Conservation (phyloP, 345 rosid species). For the Zanthoxylum bungeanum region DNA sequence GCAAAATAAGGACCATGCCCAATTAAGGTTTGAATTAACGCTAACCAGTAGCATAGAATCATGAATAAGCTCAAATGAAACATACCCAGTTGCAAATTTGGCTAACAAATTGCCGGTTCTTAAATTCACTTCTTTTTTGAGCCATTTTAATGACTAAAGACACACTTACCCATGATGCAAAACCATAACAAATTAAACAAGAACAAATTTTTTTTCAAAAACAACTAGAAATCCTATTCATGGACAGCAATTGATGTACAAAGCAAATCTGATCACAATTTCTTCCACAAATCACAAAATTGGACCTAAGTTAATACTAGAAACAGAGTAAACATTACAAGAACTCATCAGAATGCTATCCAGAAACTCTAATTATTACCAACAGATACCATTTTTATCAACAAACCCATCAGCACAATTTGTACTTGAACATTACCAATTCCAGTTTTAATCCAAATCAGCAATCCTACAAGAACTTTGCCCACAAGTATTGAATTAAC, state of each 20-base stretch:
- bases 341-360: no score
- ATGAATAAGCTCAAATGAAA: not conserved
- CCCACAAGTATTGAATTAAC: no score
- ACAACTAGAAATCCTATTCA: no score
- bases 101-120: not conserved
- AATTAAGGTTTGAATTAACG: not conserved
- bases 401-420: not conserved
- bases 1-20: not conserved
- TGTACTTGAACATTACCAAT: not conserved
- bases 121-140: not conserved
- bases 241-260: not conserved
- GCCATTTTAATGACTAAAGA: not conserved
- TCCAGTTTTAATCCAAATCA: not conserved
- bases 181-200: no score
- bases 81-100: not conserved
- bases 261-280: not conserved
- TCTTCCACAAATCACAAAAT: not conserved
- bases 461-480: no score
- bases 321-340: no score
- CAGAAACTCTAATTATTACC: no score
- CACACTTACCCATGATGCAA: no score
- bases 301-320: not conserved
- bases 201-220: no score
- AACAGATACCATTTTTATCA: not conserved
- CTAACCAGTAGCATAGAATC: not conserved